Evolutionary conservation across 148 eudicot species (phyloP), one percentile per base, ranked within the genome.

Genomic region (Talinum fruticosum): DNA sequence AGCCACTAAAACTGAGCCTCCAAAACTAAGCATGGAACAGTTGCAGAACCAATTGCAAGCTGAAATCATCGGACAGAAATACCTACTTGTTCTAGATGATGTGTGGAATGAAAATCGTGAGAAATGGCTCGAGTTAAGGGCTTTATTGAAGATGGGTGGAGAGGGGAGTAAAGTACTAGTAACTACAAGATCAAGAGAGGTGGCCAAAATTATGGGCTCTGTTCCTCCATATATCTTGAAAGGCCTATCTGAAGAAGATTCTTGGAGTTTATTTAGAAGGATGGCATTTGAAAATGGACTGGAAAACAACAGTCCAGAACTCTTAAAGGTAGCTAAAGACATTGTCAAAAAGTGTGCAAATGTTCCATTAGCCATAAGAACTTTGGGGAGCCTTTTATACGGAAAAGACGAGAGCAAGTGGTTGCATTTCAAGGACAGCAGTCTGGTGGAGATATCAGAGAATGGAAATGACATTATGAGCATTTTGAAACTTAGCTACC

Each of bases 401-500:
- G 77, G 72, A 10, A 30, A 69, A 14, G 65, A 78, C 5, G 73
- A 78, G 49, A 24, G 47, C 33, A 66, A 69, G 54, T 84, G 83
- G 87, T 1, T 18, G 29, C 38, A 19, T 2, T 3, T 85, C 15
- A 32, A 41, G 16, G 51, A 78, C 21, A 59, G n/a, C 8, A 57
- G 37, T 29, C 28, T 80, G 1, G 69, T 14, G 59, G 8, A n/a
- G n/a, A 69, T 61, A 24, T n/a, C 49, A 7, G 72, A 76, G 71
- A 38, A 1, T 45, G 32, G 7, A 75, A n/a, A 72, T 44, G 41
- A 45, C 34, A n/a, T 76, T 21, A 62, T 80, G 71, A 19, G 41
- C 28, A 73, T 82, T 64, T 72, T 79, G 24, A 81, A 68, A 79
- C 35, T 81, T 19, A 78, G 87, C 53, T 82, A 81, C 49, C 24